Evolutionary conservation across 805 yeast species (phyloP).

Genomic region (Naumovozyma dairenensis): DNA sequence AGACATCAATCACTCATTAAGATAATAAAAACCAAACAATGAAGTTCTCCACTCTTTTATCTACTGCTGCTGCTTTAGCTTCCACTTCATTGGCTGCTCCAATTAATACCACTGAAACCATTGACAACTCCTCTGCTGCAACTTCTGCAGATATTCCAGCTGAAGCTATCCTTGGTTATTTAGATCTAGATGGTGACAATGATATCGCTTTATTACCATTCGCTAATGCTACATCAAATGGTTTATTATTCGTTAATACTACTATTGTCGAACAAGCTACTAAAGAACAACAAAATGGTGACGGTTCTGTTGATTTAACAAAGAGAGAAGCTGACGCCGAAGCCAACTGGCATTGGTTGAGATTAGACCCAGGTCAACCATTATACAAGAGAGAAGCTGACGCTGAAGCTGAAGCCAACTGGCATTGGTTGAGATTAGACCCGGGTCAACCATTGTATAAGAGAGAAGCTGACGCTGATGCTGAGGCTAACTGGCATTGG

Average conservation of each 20-base stretch:
- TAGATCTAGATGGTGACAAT: constrained; percentile 20
- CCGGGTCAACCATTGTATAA: constrained; percentile 22
- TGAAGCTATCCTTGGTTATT: constrained; percentile 25
- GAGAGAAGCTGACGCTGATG: constrained; percentile 25
- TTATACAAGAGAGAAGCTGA: constrained; percentile 23
- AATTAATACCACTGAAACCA: constrained; percentile 10
- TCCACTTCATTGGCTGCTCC: constrained; percentile 18
- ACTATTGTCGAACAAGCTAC: constrained; percentile 22
- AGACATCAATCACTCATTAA: too few relatives aligned
- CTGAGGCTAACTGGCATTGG: constrained; percentile 25
- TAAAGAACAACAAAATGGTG: constrained; percentile 7
- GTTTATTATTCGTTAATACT: constrained; percentile 25
- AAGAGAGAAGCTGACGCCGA: constrained; percentile 26
- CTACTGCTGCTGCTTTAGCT: constrained; percentile 9
- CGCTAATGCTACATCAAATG: constrained; percentile 21
- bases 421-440: constrained; percentile 21
- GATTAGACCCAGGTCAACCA: constrained; percentile 19
- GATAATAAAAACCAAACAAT: constrained; percentile 9
- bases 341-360: constrained; percentile 26
- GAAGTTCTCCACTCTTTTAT: constrained; percentile 14
- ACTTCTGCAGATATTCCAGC: constrained; percentile 18
- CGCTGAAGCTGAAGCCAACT: constrained; percentile 14
- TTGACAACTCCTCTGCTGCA: constrained; percentile 1
- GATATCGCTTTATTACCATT: constrained; percentile 25
- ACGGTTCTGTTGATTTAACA: constrained; percentile 5